Evolutionary conservation across 2,329 filamentous ascomycete species (phyloP).

Genomic region (Penicillium concentricum): DNA sequence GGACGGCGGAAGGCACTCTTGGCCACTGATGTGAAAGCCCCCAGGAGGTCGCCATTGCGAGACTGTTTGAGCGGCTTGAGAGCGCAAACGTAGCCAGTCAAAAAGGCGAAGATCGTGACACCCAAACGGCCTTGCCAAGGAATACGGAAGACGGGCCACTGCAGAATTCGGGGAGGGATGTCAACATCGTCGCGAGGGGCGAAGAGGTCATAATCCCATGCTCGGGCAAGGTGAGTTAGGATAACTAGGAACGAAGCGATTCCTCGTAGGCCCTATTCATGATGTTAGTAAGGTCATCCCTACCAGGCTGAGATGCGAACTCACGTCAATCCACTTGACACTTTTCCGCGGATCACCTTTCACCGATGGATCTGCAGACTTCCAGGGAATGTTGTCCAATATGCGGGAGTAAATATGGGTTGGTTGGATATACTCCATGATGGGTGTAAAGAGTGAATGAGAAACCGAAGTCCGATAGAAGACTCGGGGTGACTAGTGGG

Average conservation of each 20-base stretch:
- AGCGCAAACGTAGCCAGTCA: conserved; percentile 58
- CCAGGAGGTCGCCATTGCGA: conserved; percentile 46
- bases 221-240: conserved; percentile 53
- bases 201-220: conserved; percentile 53
- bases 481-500: conserved; percentile 1
- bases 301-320: background rate
- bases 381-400: conserved; percentile 24
- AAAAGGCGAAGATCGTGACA: conserved; percentile 57
- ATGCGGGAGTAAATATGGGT: conserved; percentile 19
- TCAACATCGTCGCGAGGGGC: conserved; percentile 47
- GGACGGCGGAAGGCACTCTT: conserved; percentile 56
- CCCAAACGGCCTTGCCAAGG: conserved; percentile 55
- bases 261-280: conserved; percentile 51
- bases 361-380: conserved; percentile 14
- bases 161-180: conserved; percentile 47
- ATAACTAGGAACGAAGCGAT: conserved; percentile 56
- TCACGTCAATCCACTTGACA: conserved; percentile 9
- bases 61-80: conserved; percentile 55
- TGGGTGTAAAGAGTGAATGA: background rate
- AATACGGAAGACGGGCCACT: conserved; percentile 53
- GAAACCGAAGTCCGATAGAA: background rate
- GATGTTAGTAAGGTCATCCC: background rate
- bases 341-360: conserved; percentile 11
- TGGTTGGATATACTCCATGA: conserved; percentile 22
- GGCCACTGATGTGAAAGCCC: conserved; percentile 49